Conservation (phyloP, 1,139 yeast species). For the Taphrina deformans region DNA sequence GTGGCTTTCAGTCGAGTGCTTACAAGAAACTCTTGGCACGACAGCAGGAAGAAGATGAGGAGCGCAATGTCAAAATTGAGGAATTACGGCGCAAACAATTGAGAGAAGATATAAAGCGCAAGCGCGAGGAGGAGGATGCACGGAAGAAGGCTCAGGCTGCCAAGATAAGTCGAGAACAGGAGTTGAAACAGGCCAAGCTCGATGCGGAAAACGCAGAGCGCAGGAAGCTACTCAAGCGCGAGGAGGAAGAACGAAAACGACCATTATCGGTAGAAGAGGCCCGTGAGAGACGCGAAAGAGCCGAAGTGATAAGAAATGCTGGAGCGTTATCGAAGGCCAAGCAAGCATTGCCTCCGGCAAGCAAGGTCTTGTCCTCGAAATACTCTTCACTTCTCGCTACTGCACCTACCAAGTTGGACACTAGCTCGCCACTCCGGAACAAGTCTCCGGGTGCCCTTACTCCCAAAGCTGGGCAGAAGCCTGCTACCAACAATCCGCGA, state of each 20-base stretch:
- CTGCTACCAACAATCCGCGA: neutral
- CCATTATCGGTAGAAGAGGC: slow-evolving; percentile 34
- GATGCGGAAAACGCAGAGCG: slow-evolving; percentile 5
- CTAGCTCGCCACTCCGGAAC: neutral
- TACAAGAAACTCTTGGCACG: slow-evolving; percentile 16
- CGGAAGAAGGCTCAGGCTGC: slow-evolving; percentile 15
- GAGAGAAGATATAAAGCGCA: slow-evolving; percentile 25
- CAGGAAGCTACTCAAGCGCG: neutral
- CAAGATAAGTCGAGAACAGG: slow-evolving; percentile 16
- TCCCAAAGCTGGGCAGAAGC: neutral
- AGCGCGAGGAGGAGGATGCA: slow-evolving; percentile 26
- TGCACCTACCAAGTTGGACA: slow-evolving; percentile 8
- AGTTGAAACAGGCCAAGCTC: slow-evolving; percentile 9
- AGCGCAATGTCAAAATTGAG: slow-evolving; percentile 10
- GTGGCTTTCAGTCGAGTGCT: slow-evolving; percentile 12
- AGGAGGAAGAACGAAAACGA: slow-evolving; percentile 6
- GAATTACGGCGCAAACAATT: slow-evolving; percentile 12
- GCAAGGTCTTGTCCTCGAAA: slow-evolving; percentile 9
- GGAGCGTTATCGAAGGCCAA: slow-evolving; percentile 7
- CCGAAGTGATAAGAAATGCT: slow-evolving; percentile 22
- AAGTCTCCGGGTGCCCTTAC: neutral
- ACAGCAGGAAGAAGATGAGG: slow-evolving; percentile 11
- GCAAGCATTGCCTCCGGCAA: slow-evolving; percentile 2
- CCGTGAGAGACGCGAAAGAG: slow-evolving; percentile 19
- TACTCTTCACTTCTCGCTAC: slow-evolving; percentile 9